Percentiles rank a stretch among this genome's conserved stretches.
Evolutionary conservation across 345 rosid genomes (phyloP).

Genomic region (Eucalyptus pauciflora): DNA sequence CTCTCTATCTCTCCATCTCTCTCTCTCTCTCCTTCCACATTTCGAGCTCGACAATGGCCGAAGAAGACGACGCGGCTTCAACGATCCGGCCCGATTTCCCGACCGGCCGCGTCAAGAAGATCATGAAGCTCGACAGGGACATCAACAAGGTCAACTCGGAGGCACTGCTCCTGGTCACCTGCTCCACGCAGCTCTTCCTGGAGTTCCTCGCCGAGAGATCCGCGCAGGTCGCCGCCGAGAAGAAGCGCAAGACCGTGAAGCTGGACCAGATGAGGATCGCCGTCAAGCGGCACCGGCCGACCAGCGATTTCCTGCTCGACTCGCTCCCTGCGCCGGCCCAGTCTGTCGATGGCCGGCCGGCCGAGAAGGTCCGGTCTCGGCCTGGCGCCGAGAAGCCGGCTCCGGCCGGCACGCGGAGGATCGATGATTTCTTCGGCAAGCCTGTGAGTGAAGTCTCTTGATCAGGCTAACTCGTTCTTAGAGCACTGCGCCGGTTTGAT

Average conservation of each 20-base stretch:
- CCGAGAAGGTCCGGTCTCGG: neutral
- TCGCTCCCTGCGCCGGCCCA: slow-evolving; percentile 56
- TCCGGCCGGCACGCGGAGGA: slow-evolving; percentile 48
- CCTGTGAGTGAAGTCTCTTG: neutral
- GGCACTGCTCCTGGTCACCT: slow-evolving; percentile 50
- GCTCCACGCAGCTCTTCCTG: slow-evolving; percentile 65
- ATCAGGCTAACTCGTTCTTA: neutral
- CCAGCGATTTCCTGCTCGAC: slow-evolving; percentile 74
- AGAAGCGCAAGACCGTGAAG: slow-evolving; percentile 64
- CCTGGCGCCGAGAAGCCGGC: slow-evolving; percentile 12
- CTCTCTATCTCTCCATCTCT: neutral
- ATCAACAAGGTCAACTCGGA: slow-evolving; percentile 82
- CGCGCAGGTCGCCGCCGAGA: slow-evolving; percentile 33
- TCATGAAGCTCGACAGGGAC: slow-evolving; percentile 81
- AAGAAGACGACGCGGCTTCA: slow-evolving; percentile 24
- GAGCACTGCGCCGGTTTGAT: neutral
- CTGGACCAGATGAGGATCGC: slow-evolving; percentile 59
- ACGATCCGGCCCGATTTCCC: slow-evolving; percentile 43
- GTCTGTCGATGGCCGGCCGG: neutral
- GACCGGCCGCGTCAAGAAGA: slow-evolving; percentile 56
- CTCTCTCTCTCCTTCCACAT: neutral
- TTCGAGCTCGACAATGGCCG: slow-evolving; percentile 36
- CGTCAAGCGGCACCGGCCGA: slow-evolving; percentile 67
- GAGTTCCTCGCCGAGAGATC: slow-evolving; percentile 66
- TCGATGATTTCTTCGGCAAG: slow-evolving; percentile 52